Percentiles rank a stretch among this genome's conserved stretches.
These are phyloP conservation scores for Xerocomus potaroensis DNA, from an alignment of 768 basidiomycete species.

Conservation along the genomic window DNA sequence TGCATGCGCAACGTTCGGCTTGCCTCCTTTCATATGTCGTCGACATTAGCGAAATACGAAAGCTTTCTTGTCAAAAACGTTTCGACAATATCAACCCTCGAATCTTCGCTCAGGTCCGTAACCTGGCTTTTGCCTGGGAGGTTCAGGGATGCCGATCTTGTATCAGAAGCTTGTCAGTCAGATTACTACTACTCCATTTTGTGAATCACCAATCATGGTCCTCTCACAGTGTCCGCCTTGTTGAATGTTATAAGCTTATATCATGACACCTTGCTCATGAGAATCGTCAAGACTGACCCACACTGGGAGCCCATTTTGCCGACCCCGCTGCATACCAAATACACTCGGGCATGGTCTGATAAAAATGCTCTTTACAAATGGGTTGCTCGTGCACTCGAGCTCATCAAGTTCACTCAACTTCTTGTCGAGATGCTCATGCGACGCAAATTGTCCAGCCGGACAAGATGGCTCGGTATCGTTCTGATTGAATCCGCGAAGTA, in stretches of 20 bases:
- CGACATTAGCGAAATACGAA: conserved; percentile 70
- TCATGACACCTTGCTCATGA: conserved; percentile 87
- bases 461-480: conserved; percentile 73
- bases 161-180: conserved; percentile 87
- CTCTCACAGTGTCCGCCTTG: conserved; percentile 69
- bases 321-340: conserved; percentile 76
- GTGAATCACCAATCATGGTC: conserved; percentile 13
- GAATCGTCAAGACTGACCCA: conserved; percentile 57
- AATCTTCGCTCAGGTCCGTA: conserved; percentile 82
- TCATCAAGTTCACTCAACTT: conserved; percentile 78
- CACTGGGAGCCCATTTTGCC: conserved; percentile 75
- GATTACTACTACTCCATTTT: conserved; percentile 8
- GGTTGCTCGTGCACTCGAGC: conserved; percentile 68
- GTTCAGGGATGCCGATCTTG: conserved; percentile 96
- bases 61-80: conserved; percentile 80
- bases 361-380: conserved; percentile 69
- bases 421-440: conserved; percentile 85
- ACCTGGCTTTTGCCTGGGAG: conserved; percentile 96
- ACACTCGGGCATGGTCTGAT: conserved; percentile 83
- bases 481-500: conserved; percentile 84
- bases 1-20: too few species aligned
- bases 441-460: conserved; percentile 60
- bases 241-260: conserved; percentile 89
- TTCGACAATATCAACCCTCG: conserved; percentile 80
- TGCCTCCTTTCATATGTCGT: conserved; percentile 43